Base-by-base conservation (phyloP, 805 yeast species). In the Cyberlindnera suaveolens region DNA sequence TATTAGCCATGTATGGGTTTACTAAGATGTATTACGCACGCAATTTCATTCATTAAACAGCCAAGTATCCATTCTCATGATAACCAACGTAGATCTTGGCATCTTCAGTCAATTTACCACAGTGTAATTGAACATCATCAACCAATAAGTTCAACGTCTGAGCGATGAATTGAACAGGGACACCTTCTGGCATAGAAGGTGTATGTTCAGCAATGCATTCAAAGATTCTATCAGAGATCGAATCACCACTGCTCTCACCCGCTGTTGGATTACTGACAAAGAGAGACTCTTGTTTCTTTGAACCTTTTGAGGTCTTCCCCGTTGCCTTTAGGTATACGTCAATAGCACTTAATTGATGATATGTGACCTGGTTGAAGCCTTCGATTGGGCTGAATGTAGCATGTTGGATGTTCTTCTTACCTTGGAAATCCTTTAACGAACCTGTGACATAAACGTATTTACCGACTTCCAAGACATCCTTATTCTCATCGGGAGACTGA, bases 61-160 rank as follows among this genome's bases (percentile, higher is more conserved):
- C 77, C 52, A 81, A 68, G 55, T 62, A 82, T 23, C 77, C 70
- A 42, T 72, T 71, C 46, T 84, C 91, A 54, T 83, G 88, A 47
- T 76, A 75, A 13, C 89, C 87, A 38, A 75, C 72, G 58, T 82
- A 85, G 38, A 83, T 70, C 51, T 71, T 78, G 31, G 90, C 95
- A 44, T 73, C 80, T 36, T 83, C 89, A 11, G 77, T 72, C 52
- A 85, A 68, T 18, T 68, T 67, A 30, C 68, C 68, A 54, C 86
- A 77, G 48, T 69, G 68, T 23, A 66, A 62, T 47, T 66, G 65
- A 17, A 75, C 82, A 27, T 70, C 74, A 19, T 71, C 76, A 41
- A 67, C 72, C 31, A 73, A 54, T 8, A 82, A 45, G 40, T 68
- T 70, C 55, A 84, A 66, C 29, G 71, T 68, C 54, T 80, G 85